Conservation (phyloP, 2,329 filamentous ascomycete genomes). For the Aspergillus tamarii region DNA sequence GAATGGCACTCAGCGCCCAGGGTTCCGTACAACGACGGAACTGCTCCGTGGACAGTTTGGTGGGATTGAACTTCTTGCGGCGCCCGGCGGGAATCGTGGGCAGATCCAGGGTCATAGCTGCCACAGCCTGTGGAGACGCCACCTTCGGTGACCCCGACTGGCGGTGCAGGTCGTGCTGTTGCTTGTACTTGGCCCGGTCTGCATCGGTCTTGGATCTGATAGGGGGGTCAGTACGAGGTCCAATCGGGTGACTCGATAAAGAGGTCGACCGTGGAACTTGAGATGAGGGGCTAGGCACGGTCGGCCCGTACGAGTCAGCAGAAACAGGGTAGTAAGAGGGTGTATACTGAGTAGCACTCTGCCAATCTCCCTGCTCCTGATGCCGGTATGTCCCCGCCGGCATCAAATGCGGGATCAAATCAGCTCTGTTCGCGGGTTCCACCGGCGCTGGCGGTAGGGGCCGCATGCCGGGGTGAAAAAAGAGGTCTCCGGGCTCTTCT, state of each 20-base stretch:
- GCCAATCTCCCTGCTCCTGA: constrained; percentile 47
- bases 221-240: constrained; percentile 78
- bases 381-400: constrained; percentile 63
- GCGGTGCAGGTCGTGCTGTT: constrained; percentile 57
- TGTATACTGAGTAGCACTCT: constrained; percentile 41
- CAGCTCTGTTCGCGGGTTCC: constrained; percentile 52
- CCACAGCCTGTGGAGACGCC: constrained; percentile 52
- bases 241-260: constrained; percentile 77
- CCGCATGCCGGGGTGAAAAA: constrained; percentile 84
- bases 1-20: constrained; percentile 89
- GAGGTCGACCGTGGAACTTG: constrained; percentile 76
- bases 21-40: constrained; percentile 85
- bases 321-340: constrained; percentile 41
- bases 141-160: constrained; percentile 47
- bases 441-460: constrained; percentile 68
- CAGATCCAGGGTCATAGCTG: constrained; percentile 71
- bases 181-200: constrained; percentile 61
- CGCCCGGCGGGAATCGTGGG: constrained; percentile 80
- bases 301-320: constrained; percentile 57
- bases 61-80: constrained; percentile 80
- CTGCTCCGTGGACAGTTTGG: constrained; percentile 78
- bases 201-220: constrained; percentile 93
- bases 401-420: constrained; percentile 51
- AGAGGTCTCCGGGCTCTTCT: constrained; percentile 85
- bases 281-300: constrained; percentile 45